Conservation (phyloP, 345 rosid genomes). For the Noccaea bulbosa region DNA sequence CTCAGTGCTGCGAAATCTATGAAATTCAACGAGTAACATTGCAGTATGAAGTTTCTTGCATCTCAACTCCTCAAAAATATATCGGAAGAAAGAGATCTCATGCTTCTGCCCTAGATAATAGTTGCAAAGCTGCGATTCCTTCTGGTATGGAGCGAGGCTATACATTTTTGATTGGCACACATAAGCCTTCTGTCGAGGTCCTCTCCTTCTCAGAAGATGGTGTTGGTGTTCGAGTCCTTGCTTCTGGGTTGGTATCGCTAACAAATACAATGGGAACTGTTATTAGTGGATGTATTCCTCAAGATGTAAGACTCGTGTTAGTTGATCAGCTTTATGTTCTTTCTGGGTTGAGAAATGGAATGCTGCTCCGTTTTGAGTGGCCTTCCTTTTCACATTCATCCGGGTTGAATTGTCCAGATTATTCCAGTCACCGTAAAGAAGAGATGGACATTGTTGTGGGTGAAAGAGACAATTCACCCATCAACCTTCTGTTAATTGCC, state of each 20-base stretch:
- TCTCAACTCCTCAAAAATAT: constrained; percentile 71
- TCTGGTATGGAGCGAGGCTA: constrained; percentile 63
- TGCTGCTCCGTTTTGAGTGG: constrained; percentile 98
- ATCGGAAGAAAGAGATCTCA: constrained; percentile 50
- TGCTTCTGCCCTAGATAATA: constrained; percentile 43
- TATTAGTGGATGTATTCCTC: constrained; percentile 86
- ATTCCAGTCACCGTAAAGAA: constrained; percentile 44
- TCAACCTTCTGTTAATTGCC: constrained; percentile 79
- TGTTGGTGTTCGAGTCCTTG: constrained; percentile 75
- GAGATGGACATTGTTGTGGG: constrained; percentile 42
- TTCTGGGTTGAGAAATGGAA: constrained; percentile 94
- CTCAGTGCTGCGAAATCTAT: constrained; percentile 65
- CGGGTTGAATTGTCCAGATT: constrained; percentile 42
- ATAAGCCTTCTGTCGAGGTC: constrained; percentile 95
- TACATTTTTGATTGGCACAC: constrained; percentile 89
- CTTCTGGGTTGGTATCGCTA: constrained; percentile 71
- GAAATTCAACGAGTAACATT: constrained; percentile 78
- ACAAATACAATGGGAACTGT: constrained; percentile 72
- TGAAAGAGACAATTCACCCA: constrained; percentile 49
- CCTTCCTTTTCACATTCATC: constrained; percentile 53
- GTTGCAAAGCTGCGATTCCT: constrained; percentile 51
- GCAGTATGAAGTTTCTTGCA: constrained; percentile 88
- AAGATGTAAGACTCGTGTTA: constrained; percentile 92
- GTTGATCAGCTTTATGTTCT: constrained; percentile 85
- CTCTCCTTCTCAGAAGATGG: constrained; percentile 64